These are phyloP conservation scores for Sanghuangporus sanghuang DNA, from an alignment of 1,284 basidiomycete species.

Conservation along the genomic window DNA sequence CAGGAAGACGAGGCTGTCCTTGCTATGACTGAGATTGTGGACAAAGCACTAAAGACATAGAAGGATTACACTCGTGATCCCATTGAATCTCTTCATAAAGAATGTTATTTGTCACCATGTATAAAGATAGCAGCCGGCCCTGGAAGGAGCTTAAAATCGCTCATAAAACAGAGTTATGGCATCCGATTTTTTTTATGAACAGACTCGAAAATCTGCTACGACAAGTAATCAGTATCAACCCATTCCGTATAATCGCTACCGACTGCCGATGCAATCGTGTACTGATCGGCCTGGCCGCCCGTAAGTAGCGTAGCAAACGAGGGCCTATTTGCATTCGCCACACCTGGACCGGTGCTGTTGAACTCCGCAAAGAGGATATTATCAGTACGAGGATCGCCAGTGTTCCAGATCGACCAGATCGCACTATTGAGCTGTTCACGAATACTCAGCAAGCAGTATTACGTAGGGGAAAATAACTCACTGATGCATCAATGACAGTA, in stretches of 20 bases:
- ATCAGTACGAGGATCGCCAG: conserved; percentile 33
- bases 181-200: not conserved
- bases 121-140: no score
- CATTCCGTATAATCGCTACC: conserved; percentile 38
- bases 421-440: conserved; percentile 32
- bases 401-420: conserved; percentile 44
- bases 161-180: no score
- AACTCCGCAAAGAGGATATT: conserved; percentile 44
- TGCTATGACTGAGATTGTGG: conserved; percentile 56
- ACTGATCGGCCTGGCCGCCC: conserved; percentile 31
- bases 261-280: conserved; percentile 38
- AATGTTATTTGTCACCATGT: no score
- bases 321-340: conserved; percentile 30
- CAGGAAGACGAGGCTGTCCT: conserved; percentile 71
- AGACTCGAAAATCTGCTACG: not conserved
- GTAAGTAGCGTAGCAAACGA: conserved; percentile 37
- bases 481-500: conserved; percentile 8
- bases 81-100: no score
- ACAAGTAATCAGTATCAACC: conserved; percentile 39
- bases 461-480: conserved; percentile 19
- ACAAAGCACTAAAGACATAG: conserved; percentile 34
- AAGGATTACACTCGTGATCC: not conserved
- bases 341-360: conserved; percentile 38
- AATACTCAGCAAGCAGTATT: not conserved
- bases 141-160: no score